phyloP scores from a whole-genome alignment of 2,329 filamentous ascomycete species.

The Ceratocystis lukuohia region DNA sequence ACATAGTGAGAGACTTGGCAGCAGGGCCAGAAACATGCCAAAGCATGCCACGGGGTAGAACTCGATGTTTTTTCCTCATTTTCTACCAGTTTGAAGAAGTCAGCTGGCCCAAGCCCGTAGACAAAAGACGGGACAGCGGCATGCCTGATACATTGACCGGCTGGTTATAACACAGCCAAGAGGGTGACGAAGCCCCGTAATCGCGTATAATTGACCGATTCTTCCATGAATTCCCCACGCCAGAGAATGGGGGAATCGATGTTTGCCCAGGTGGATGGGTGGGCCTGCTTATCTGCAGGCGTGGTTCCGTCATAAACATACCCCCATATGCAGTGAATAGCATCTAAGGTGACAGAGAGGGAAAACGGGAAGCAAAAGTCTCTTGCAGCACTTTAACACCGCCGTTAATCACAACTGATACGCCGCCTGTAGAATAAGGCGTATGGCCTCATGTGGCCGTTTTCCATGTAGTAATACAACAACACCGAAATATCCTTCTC shows the following conservation, averaged over 20 bases:
- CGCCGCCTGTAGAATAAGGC: not conserved
- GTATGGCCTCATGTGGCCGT: not conserved
- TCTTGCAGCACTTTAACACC: not conserved
- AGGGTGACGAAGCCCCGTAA: not conserved
- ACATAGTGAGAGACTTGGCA: not conserved
- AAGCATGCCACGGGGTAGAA: not conserved
- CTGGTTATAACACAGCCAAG: not conserved
- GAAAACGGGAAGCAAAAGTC: not conserved
- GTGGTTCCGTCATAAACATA: not conserved
- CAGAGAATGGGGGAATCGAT: not conserved
- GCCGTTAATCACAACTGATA: not conserved
- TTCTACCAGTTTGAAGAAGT: not conserved
- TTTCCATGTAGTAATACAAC: not conserved
- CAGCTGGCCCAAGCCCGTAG: not conserved
- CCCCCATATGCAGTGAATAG: not conserved
- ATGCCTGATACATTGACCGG: not conserved
- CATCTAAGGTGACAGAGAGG: not conserved
- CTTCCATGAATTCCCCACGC: not conserved
- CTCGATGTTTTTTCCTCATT: not conserved
- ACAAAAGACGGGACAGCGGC: not conserved
- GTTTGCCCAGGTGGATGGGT: not conserved
- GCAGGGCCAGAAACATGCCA: not conserved
- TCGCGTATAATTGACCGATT: not conserved
- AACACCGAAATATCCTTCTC: not conserved
- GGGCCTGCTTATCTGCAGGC: not conserved